Evolutionary conservation across 2,329 filamentous ascomycete genomes (phyloP).

Genomic region (Cladophialophora psammophila): DNA sequence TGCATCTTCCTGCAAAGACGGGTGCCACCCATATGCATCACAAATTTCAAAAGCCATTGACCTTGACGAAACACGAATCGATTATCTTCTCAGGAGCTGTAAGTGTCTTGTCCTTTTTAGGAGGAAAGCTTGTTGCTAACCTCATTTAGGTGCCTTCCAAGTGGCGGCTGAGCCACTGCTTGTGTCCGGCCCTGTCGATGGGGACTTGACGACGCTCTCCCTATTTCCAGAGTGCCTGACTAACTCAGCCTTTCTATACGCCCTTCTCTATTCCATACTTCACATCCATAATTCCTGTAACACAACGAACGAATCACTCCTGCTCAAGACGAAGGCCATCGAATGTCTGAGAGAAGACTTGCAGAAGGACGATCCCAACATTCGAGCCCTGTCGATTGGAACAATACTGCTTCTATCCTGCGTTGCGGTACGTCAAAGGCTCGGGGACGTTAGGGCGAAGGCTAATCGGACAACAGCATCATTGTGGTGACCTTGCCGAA

Average conservation of each 20-base stretch:
- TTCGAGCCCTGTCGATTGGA: slow-evolving; percentile 21
- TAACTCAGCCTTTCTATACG: slow-evolving; percentile 23
- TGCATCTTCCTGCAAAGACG: neutral
- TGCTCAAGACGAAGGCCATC: slow-evolving; percentile 25
- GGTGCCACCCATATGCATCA: slow-evolving; percentile 11
- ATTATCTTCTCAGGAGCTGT: slow-evolving; percentile 25
- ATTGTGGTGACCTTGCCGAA: slow-evolving; percentile 22
- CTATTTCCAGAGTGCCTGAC: slow-evolving; percentile 23
- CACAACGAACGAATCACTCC: slow-evolving; percentile 18
- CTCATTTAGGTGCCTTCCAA: slow-evolving; percentile 19
- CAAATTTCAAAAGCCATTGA: slow-evolving; percentile 14
- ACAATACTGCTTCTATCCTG: slow-evolving; percentile 23
- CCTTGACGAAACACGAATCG: slow-evolving; percentile 15
- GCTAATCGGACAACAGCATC: slow-evolving; percentile 18
- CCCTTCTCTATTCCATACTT: slow-evolving; percentile 25
- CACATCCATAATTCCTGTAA: slow-evolving; percentile 15
- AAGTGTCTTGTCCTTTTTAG: neutral
- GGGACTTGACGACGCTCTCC: slow-evolving; percentile 16
- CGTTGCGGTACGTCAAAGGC: slow-evolving; percentile 18
- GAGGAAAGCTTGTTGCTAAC: neutral
- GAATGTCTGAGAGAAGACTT: slow-evolving; percentile 22
- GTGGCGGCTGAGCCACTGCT: slow-evolving; percentile 21
- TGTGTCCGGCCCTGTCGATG: neutral
- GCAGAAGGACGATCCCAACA: slow-evolving; percentile 11
- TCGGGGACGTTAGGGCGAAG: neutral